Percentiles rank a stretch among this genome's conserved stretches.
Conservation (phyloP, 1,284 basidiomycete genomes). For the Cryptococcus sp. region DNA sequence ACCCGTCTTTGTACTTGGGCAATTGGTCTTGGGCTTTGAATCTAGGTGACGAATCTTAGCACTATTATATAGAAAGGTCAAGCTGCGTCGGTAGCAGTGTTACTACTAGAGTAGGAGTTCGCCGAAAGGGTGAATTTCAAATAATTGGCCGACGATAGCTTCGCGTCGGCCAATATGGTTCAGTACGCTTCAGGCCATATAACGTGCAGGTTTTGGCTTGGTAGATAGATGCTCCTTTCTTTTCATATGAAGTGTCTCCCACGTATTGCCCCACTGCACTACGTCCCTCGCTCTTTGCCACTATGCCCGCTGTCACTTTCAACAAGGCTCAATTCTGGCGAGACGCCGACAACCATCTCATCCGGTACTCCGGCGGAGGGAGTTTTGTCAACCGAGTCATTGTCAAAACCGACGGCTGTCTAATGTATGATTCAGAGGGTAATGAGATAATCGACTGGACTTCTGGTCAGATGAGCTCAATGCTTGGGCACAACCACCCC, state of each 20-base stretch:
- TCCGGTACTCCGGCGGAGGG: slow-evolving; percentile 27
- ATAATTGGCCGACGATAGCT: not conserved
- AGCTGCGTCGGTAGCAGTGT: no score
- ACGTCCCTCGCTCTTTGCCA: not conserved
- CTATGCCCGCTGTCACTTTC: slow-evolving; percentile 9
- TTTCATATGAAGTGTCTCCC: no score
- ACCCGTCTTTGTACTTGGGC: not conserved
- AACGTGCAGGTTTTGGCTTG: no score
- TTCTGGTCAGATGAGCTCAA: slow-evolving; percentile 37
- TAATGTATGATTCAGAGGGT: slow-evolving; percentile 32
- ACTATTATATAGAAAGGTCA: not conserved
- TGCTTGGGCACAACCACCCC: slow-evolving; percentile 41
- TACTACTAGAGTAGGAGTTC: no score
- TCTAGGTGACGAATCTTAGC: not conserved
- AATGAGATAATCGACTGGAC: slow-evolving; percentile 44
- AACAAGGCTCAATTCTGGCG: slow-evolving; percentile 26
- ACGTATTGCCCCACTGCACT: no score
- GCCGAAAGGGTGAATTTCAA: not conserved
- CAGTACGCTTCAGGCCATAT: not conserved
- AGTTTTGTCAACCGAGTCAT: slow-evolving; percentile 18
- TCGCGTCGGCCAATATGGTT: not conserved
- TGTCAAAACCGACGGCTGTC: slow-evolving; percentile 23
- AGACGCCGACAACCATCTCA: slow-evolving; percentile 21
- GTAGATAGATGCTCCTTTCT: no score
- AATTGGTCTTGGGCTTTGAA: slow-evolving; percentile 8